A percentile compares a stretch with the other conserved stretches of the same genome.
Conservation (phyloP, 2,329 filamentous ascomycete species). For the Aspergillus novoparasiticus region DNA sequence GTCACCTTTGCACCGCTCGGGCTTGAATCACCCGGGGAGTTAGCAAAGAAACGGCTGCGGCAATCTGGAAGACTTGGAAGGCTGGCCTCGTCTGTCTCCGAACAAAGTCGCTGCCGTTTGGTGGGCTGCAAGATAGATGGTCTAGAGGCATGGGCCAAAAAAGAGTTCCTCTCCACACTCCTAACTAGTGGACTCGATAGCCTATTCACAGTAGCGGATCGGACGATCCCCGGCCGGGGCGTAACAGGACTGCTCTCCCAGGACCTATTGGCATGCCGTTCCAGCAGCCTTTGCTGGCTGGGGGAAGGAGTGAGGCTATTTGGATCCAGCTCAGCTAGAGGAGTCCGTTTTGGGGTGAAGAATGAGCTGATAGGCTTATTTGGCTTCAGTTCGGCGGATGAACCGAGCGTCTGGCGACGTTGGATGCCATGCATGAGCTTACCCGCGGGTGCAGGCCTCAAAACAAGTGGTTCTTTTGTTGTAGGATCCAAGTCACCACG, state of each 20-base stretch:
- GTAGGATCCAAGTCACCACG: constrained; percentile 84
- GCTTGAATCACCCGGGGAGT: constrained; percentile 36
- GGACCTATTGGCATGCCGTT: constrained; percentile 54
- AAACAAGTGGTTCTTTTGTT: constrained; percentile 68
- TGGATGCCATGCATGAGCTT: constrained; percentile 38
- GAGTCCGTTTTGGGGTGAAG: constrained; percentile 65
- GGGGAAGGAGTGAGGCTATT: constrained; percentile 69
- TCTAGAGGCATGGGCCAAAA: constrained; percentile 40
- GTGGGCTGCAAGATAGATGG: constrained; percentile 49
- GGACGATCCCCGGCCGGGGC: constrained; percentile 36
- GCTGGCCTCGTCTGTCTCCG: constrained; percentile 44
- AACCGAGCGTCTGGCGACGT: constrained; percentile 44
- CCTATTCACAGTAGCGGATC: constrained; percentile 37
- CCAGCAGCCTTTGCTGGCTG: constrained; percentile 62
- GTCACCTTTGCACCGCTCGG: constrained; percentile 41
- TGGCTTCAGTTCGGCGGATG: constrained; percentile 59
- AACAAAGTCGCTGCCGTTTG: constrained; percentile 57
- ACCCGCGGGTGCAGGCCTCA: constrained; percentile 37
- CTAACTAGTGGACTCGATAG: constrained; percentile 47
- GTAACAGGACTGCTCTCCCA: constrained; percentile 59
- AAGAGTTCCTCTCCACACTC: constrained; percentile 42
- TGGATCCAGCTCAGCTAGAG: constrained; percentile 67
- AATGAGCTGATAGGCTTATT: constrained; percentile 64
- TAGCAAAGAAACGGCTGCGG: constrained; percentile 53
- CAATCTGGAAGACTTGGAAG: constrained; percentile 34